Conservation (phyloP, 2,329 filamentous ascomycete species). For the Alternaria viburni region DNA sequence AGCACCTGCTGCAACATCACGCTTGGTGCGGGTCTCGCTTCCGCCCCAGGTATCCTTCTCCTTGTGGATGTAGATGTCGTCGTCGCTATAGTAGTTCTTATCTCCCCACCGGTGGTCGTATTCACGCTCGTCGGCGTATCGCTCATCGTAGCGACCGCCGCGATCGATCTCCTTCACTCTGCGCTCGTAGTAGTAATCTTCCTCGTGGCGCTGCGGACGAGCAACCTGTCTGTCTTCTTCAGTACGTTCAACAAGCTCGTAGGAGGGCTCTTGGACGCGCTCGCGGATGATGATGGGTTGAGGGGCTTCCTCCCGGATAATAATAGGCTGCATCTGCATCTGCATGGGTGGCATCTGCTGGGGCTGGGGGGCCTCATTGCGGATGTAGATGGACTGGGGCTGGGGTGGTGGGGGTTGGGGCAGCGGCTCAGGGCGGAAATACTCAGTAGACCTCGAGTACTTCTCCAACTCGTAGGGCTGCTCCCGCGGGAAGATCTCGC, state of each 20-base stretch:
- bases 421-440: slow-evolving; percentile 53
- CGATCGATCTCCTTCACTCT: slow-evolving; percentile 62
- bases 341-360: slow-evolving; percentile 40
- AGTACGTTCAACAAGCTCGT: slow-evolving; percentile 65
- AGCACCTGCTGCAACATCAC: slow-evolving; percentile 68
- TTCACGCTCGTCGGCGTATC: slow-evolving; percentile 39
- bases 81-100: slow-evolving; percentile 63
- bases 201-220: slow-evolving; percentile 57
- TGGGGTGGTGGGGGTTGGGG: slow-evolving; percentile 29
- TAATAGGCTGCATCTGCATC: slow-evolving; percentile 50
- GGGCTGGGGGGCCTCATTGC: slow-evolving; percentile 57
- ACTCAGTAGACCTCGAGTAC: slow-evolving; percentile 62
- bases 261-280: slow-evolving; percentile 59
- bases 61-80: slow-evolving; percentile 66
- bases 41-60: slow-evolving; percentile 55
- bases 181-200: slow-evolving; percentile 68
- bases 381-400: slow-evolving; percentile 56
- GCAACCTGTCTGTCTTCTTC: slow-evolving; percentile 60
- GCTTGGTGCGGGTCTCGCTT: slow-evolving; percentile 57
- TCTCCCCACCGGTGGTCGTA: slow-evolving; percentile 47
- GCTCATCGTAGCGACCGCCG: slow-evolving; percentile 49
- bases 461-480: slow-evolving; percentile 53
- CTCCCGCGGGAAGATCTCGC: slow-evolving; percentile 33
- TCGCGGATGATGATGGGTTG: slow-evolving; percentile 57
- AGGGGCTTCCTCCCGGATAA: slow-evolving; percentile 49